Evolutionary conservation across 441 rosid genomes (phyloP).

Genomic region (Euphorbia corollata): DNA sequence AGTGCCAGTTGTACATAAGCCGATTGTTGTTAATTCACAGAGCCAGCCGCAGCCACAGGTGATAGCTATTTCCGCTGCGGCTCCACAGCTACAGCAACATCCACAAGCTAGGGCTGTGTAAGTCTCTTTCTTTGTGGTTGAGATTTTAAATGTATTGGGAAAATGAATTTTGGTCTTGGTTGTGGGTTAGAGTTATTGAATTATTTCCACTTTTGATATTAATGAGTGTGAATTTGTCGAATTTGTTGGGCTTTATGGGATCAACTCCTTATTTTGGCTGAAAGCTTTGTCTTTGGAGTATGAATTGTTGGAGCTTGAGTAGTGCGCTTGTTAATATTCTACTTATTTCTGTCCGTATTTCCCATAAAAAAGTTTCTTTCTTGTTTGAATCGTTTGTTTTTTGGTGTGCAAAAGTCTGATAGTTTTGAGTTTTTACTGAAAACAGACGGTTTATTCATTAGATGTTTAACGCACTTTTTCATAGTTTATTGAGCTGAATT

Average conservation of each 20-base stretch:
- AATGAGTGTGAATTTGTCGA: not conserved
- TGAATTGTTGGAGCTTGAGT: not conserved
- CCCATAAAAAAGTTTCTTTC: not conserved
- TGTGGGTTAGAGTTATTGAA: not conserved
- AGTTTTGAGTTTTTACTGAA: not conserved
- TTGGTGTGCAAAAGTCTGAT: not conserved
- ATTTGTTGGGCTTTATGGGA: not conserved
- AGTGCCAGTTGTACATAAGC: conserved; percentile 24
- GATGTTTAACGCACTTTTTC: not conserved
- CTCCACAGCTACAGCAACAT: conserved; percentile 28
- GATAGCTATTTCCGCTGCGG: conserved; percentile 21
- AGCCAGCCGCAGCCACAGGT: conserved; percentile 27
- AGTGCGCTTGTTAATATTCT: not conserved
- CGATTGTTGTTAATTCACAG: conserved; percentile 9
- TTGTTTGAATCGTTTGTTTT: not conserved
- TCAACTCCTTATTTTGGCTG: not conserved
- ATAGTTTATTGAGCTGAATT: not conserved
- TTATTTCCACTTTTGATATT: conserved; percentile 10
- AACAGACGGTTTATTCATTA: not conserved
- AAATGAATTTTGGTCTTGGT: conserved; percentile 1
- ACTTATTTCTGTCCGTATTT: not conserved
- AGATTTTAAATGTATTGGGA: conserved; percentile 2
- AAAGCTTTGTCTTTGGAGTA: not conserved
- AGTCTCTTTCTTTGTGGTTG: conserved; percentile 26
- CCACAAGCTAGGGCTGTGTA: conserved; percentile 45